Evolutionary conservation across 2,329 filamentous ascomycete species (phyloP).

Genomic region (Trichoderma breve): DNA sequence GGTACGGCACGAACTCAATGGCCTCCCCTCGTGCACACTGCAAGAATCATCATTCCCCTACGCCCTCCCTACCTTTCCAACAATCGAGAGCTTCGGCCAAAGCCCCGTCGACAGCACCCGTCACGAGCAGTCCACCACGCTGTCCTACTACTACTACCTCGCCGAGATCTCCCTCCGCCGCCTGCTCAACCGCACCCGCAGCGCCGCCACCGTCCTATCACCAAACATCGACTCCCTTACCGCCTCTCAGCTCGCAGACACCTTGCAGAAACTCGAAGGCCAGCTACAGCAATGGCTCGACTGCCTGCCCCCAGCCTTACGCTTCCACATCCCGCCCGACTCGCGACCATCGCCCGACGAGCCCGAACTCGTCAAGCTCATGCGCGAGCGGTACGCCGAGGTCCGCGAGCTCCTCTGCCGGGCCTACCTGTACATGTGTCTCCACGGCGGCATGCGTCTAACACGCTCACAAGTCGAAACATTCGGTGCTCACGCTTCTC

Average conservation of each 20-base stretch:
- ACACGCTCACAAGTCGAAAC: not conserved
- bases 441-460: not conserved
- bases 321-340: not conserved
- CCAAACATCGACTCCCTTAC: not conserved
- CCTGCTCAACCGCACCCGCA: slow-evolving; percentile 4
- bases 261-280: not conserved
- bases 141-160: slow-evolving; percentile 5
- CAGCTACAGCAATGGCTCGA: slow-evolving; percentile 1
- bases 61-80: not conserved
- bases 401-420: not conserved
- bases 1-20: slow-evolving; percentile 3
- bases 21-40: not conserved
- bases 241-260: not conserved
- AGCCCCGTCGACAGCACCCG: not conserved
- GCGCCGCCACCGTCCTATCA: not conserved
- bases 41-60: slow-evolving; percentile 11
- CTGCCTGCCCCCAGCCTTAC: not conserved
- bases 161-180: slow-evolving; percentile 3
- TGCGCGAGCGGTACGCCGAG: slow-evolving; percentile 3
- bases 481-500: not conserved
- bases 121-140: not conserved
- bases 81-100: not conserved
- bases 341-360: not conserved
- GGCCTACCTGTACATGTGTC: slow-evolving; percentile 8
- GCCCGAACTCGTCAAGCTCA: not conserved